Evolutionary conservation across 2,329 filamentous ascomycete genomes (phyloP).

Genomic region (Ilyonectria destructans): DNA sequence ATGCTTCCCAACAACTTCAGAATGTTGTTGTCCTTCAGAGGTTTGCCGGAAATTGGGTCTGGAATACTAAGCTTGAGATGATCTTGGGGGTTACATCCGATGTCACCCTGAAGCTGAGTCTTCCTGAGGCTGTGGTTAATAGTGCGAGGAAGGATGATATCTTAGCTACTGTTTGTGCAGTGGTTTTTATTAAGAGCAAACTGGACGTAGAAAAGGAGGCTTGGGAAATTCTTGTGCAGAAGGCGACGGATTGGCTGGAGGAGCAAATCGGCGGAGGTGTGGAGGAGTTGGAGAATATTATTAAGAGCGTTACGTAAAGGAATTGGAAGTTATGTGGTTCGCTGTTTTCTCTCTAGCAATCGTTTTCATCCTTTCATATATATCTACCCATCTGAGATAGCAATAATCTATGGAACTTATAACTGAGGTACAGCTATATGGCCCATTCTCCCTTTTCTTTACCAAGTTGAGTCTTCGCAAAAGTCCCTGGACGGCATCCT

Average conservation of each 20-base stretch:
- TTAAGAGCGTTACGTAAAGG: conserved; percentile 7
- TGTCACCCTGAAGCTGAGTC: conserved; percentile 12
- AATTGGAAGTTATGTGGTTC: too few relatives aligned
- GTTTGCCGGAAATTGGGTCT: conserved; percentile 52
- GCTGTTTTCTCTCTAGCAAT: too few relatives aligned
- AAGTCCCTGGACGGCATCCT: too few relatives aligned
- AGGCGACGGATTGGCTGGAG: conserved; percentile 69
- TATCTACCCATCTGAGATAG: too few relatives aligned
- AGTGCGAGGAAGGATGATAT: conserved; percentile 31
- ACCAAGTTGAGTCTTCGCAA: too few relatives aligned
- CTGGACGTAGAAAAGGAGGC: conserved; percentile 64
- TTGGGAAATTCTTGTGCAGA: conserved; percentile 77
- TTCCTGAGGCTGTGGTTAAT: background rate
- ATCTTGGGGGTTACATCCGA: conserved; percentile 43
- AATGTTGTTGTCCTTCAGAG: conserved; percentile 68
- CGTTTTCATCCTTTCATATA: too few relatives aligned
- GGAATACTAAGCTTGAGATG: conserved; percentile 46
- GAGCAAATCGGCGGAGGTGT: conserved; percentile 29
- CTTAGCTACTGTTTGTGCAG: conserved; percentile 50
- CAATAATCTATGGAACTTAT: too few relatives aligned
- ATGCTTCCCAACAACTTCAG: conserved; percentile 33
- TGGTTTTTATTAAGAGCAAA: conserved; percentile 61
- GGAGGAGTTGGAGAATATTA: conserved; percentile 29
- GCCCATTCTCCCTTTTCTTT: too few relatives aligned
- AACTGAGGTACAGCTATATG: too few relatives aligned